Evolutionary conservation across 305 asterid genomes (phyloP).

Genomic region (Rubia peregrina): DNA sequence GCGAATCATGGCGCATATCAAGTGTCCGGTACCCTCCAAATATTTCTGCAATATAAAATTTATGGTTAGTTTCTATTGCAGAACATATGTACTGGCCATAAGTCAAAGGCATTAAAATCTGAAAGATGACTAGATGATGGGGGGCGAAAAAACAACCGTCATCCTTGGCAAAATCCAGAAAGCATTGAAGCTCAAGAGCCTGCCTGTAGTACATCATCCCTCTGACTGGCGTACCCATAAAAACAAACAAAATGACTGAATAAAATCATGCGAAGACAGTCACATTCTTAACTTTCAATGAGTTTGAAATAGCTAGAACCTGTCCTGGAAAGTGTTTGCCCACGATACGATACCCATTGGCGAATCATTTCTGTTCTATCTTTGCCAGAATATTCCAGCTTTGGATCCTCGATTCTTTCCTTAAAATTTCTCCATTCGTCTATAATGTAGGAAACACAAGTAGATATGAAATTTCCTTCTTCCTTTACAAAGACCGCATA

Average conservation of each 20-base stretch:
- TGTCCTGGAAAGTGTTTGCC: conserved; percentile 98
- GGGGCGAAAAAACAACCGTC: conserved; percentile 47
- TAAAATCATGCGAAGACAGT: background rate
- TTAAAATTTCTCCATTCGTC: conserved; percentile 88
- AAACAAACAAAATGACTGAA: conserved; percentile 4
- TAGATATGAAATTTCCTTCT: conserved; percentile 9
- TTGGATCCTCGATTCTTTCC: conserved; percentile 64
- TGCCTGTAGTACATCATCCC: conserved; percentile 99
- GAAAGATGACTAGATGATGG: background rate
- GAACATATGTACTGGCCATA: background rate
- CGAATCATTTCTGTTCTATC: conserved; percentile 63
- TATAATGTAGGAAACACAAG: conserved; percentile 22
- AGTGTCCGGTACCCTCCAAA: conserved; percentile 73
- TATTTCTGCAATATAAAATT: conserved; percentile 49
- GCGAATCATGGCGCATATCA: conserved; percentile 43
- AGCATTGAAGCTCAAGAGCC: conserved; percentile 93
- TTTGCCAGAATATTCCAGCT: conserved; percentile 31
- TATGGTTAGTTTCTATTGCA: conserved; percentile 6
- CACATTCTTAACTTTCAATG: conserved; percentile 4
- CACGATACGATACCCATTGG: conserved; percentile 95
- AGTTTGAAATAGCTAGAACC: conserved; percentile 35
- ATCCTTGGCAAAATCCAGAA: conserved; percentile 82
- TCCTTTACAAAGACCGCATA: background rate
- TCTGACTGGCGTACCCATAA: conserved; percentile 52
- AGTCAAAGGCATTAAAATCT: background rate